These are phyloP conservation scores for Termitomyces sp. DNA, from an alignment of 768 basidiomycete genomes.

Conservation along the genomic window DNA sequence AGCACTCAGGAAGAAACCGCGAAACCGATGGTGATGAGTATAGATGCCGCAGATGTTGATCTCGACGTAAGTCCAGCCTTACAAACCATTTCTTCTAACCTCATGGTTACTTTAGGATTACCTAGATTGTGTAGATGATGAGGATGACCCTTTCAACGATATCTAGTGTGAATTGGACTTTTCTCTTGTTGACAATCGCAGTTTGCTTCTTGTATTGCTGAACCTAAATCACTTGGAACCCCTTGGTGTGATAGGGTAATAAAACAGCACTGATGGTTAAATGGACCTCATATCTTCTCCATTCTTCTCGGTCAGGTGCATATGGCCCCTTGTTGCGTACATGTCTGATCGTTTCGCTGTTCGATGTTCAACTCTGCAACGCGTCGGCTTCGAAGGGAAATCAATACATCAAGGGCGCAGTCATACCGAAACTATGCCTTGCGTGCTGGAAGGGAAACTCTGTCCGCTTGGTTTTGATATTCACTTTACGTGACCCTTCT, in stretches of 20 bases:
- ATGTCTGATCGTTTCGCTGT: not conserved
- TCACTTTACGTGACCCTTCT: no score
- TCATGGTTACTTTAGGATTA: conserved; percentile 15
- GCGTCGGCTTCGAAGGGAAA: not conserved
- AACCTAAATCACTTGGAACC: no score
- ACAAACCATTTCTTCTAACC: not conserved
- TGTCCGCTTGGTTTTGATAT: no score
- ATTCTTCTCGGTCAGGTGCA: not conserved
- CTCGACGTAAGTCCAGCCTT: conserved; percentile 5
- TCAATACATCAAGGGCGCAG: not conserved
- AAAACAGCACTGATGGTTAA: not conserved
- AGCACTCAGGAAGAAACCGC: not conserved
- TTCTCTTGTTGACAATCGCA: not conserved
- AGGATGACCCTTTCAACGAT: conserved; percentile 2
- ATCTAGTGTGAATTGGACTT: not conserved
- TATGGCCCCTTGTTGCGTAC: not conserved
- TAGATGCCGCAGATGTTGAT: conserved; percentile 16
- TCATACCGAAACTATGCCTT: not conserved
- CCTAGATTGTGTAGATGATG: conserved; percentile 15
- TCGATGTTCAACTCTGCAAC: not conserved
- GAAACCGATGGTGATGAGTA: conserved; percentile 6
- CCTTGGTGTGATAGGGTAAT: not conserved
- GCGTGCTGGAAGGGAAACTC: not conserved
- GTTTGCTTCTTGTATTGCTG: not conserved
- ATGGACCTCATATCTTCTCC: no score